Conservation (phyloP, 192 early-diverging fungal species). For the Allomyces arbusculus region DNA sequence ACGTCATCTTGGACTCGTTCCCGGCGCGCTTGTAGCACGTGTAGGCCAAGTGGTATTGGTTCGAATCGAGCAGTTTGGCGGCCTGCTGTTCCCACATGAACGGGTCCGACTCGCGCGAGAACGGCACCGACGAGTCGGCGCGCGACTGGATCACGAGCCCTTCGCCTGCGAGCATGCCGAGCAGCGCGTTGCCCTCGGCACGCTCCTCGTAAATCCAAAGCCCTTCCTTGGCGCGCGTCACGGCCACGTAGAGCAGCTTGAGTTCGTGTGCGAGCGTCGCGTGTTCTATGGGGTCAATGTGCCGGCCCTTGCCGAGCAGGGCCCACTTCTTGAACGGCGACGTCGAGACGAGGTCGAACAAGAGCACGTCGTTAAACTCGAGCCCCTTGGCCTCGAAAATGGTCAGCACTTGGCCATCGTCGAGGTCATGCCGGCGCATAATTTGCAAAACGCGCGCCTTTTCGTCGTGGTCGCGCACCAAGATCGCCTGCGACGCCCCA, state of each 20-base stretch:
- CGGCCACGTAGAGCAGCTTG: constrained; percentile 49
- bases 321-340: too few species aligned
- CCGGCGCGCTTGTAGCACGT: constrained; percentile 76
- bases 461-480: too few species aligned
- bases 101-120: constrained; percentile 90
- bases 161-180: constrained; percentile 55
- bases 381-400: too few species aligned
- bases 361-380: too few species aligned
- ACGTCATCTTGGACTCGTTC: constrained; percentile 82
- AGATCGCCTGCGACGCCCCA: constrained; percentile 27
- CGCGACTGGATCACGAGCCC: constrained; percentile 60
- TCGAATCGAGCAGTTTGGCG: constrained; percentile 88
- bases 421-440: constrained; percentile 60
- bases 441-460: too few species aligned
- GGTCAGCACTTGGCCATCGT: constrained; percentile 48
- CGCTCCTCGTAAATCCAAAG: constrained; percentile 38
- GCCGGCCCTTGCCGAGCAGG: too few species aligned
- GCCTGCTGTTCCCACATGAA: constrained; percentile 88
- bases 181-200: constrained; percentile 39
- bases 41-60: constrained; percentile 62
- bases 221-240: constrained; percentile 19
- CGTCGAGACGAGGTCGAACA: too few species aligned
- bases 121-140: constrained; percentile 52
- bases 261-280: too few species aligned
- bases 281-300: too few species aligned